Evolutionary conservation across 176 grass and related monocot genomes (phyloP), one percentile per base, ranked within the genome.

Genomic region (Dendrocalamus sinicus): DNA sequence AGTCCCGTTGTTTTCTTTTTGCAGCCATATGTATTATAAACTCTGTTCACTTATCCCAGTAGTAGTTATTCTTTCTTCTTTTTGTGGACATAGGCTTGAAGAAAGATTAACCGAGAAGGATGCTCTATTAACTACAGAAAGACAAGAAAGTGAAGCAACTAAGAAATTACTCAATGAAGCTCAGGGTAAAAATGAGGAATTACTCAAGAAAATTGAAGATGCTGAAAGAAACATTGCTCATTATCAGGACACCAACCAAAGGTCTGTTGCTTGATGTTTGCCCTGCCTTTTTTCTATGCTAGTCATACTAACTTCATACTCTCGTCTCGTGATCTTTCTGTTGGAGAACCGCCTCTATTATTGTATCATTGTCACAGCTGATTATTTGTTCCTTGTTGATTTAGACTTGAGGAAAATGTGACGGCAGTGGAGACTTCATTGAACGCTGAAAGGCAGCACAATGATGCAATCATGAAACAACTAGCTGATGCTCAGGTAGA

Each of bases 71-170:
- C 26, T 5, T 66, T 92, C 62, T 77, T 81, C 68, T 84, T 72
- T 60, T 76, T 59, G 53, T 74, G 70, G 44, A 71, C 23, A 82
- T 86, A 97, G 95, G 76, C 89, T 97, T 83, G 92, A 97, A 93
- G 95, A 97, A 91, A 94, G 28, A 70, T 88, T 90, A 83, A 60
- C 72, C 22, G 88, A 77, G 80, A 94, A 92, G 75, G 93, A 95
- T 89, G 70, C 70, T 86, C 47, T 86, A 52, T 85, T 92, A 78
- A 65, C 73, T 67, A 75, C 75, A 84, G 86, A 91, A 85, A 89
- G 58, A 78, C 79, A 77, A 91, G 90, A 90, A 89, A 87, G 54
- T 78, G 88, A 95, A 90, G 64, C 81, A 51, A 86, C 86, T 83
- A 91, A 90, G 78, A 86, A 89, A 84, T 90, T 54, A 40, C 93